Evolutionary conservation across 495 filamentous ascomycete species (phyloP).

Genomic region (Xylaria castorea): DNA sequence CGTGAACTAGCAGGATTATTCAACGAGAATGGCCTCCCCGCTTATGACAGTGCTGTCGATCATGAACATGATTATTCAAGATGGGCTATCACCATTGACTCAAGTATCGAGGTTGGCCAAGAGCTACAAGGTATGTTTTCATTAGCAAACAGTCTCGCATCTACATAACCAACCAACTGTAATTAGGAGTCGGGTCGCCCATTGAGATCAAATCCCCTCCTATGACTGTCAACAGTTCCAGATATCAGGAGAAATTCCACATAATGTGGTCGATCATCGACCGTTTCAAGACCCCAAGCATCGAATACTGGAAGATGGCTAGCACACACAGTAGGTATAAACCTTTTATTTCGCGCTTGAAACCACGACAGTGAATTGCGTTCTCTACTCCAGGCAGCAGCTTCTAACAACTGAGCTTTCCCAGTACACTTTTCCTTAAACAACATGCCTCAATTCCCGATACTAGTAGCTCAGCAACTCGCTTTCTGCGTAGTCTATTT

Average conservation of each 20-base stretch:
- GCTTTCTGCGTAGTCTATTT: slow-evolving; percentile 24
- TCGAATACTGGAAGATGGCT: slow-evolving; percentile 2
- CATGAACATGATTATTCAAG: not conserved
- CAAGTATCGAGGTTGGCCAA: not conserved
- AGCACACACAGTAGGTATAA: slow-evolving; percentile 3
- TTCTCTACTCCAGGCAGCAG: not conserved
- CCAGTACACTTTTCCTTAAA: slow-evolving; percentile 7
- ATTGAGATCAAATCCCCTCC: slow-evolving; percentile 15
- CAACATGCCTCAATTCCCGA: not conserved
- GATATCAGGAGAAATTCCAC: not conserved
- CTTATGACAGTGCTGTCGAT: not conserved
- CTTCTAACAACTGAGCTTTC: not conserved
- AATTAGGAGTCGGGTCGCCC: not conserved
- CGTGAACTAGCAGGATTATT: slow-evolving; percentile 1
- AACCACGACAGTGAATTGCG: not conserved
- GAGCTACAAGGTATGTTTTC: not conserved
- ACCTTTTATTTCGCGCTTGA: not conserved
- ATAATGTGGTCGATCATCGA: slow-evolving; percentile 9
- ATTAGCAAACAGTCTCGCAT: not conserved
- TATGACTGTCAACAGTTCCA: not conserved
- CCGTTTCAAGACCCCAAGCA: not conserved
- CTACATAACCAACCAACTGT: not conserved
- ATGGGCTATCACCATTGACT: slow-evolving; percentile 20
- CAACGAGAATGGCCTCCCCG: not conserved
- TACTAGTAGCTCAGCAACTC: slow-evolving; percentile 6